Base-by-base conservation (phyloP, 1,139 yeast genomes). In the Hemisphaericaspora lyxosophila region DNA sequence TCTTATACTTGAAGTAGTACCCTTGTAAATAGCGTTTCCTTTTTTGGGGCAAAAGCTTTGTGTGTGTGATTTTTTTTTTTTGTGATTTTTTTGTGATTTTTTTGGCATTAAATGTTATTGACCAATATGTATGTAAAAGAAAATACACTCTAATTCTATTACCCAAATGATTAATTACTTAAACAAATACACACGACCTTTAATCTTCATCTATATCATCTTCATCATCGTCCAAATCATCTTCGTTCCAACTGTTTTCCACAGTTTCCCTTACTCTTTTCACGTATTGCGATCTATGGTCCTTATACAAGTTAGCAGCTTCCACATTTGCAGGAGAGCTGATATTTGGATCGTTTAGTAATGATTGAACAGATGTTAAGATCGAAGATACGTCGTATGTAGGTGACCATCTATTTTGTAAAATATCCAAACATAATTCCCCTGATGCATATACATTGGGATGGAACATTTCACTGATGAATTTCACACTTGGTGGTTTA, bases 371-470 rank as follows among this genome's bases (percentile, higher is more conserved):
- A 27, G 96, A 86, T 1, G 98, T 92, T 51, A 92, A 70, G 40
- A 92, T 92, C 20, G 96, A 89, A n/a, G 96, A 90, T 29, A 92
- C 99, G 57, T 94, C 98, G 57, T 92, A 94, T 0, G 98, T 94
- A 12, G 99, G 99, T 16, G 96, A 85, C 99, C 99, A 92, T 57
- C 97, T 75, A 66, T 92, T 94, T 57, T 92, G 98, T 48, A 92
- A 71, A 49, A 92, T 92, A 64, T 94, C 99, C 48, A 92, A 75
- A 67, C 99, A 92, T 47, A 92, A 78, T 56, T 92, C 98, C 24
- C 99, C 98, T 33, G 83, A 78, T 16, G 96, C 96, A 57, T 92
- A 92, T 6, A 92, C 97, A 58, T 92, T 92, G 6, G 98, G 99
- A 59, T 92, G 99, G 62, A 94, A 92, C 96, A 92, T 92, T 53